phyloP scores from a whole-genome alignment of 371 early-diverging fungal species.

The Mucor piriformis region DNA sequence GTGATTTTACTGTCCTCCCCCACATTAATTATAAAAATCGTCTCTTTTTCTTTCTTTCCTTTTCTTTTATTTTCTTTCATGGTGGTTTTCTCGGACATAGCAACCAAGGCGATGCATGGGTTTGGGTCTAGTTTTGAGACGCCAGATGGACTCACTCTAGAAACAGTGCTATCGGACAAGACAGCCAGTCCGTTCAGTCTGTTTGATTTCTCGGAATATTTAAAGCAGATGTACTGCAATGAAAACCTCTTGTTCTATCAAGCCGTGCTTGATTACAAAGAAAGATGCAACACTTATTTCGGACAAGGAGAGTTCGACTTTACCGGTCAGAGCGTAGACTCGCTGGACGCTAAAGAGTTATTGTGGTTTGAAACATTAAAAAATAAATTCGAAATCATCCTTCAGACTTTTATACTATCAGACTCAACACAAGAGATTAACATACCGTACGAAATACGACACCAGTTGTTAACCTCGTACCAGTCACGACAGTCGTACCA shows the following conservation, averaged over 20 bases:
- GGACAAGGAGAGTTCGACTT: not conserved
- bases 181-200: conserved; percentile 33
- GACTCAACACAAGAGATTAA: conserved; percentile 48
- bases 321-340: not conserved
- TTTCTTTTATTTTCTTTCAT: not conserved
- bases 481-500: conserved; percentile 34
- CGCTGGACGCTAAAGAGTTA: conserved; percentile 19
- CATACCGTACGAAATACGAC: conserved; percentile 40
- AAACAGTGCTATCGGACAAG: conserved; percentile 35
- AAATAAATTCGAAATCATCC: conserved; percentile 34
- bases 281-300: conserved; percentile 15
- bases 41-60: too few species aligned
- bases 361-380: conserved; percentile 30
- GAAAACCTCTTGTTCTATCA: conserved; percentile 44
- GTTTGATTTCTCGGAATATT: conserved; percentile 39
- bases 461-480: conserved; percentile 30
- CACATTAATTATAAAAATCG: not conserved
- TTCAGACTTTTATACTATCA: conserved; percentile 30
- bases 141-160: conserved; percentile 42
- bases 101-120: conserved; percentile 12
- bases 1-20: not conserved
- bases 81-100: conserved; percentile 19
- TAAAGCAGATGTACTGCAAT: conserved; percentile 37
- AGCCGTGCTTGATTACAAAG: conserved; percentile 34
- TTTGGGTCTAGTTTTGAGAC: not conserved